phyloP scores from a whole-genome alignment of 2,329 filamentous ascomycete genomes.

The Apiospora hydei region DNA sequence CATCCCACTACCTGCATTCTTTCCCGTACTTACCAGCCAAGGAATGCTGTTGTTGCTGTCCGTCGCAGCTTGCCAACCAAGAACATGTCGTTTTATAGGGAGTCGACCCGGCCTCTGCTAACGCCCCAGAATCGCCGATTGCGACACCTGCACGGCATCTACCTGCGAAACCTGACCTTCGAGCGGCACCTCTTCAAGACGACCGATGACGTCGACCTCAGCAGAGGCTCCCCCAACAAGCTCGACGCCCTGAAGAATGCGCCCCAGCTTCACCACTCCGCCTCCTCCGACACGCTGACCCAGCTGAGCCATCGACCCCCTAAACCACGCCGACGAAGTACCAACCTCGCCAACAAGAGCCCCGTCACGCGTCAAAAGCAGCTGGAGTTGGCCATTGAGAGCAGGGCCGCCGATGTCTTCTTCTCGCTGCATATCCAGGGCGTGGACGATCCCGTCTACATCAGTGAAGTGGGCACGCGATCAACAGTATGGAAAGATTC shows the following conservation, averaged over 20 bases:
- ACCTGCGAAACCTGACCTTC: constrained; percentile 84
- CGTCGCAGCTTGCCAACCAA: background rate
- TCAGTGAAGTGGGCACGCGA: constrained; percentile 81
- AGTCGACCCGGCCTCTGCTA: constrained; percentile 41
- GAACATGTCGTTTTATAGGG: constrained; percentile 27
- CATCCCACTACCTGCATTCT: background rate
- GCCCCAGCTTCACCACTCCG: constrained; percentile 60
- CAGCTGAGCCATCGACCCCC: constrained; percentile 48
- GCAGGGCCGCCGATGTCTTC: constrained; percentile 84
- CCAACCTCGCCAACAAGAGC: constrained; percentile 54
- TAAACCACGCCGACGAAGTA: constrained; percentile 55
- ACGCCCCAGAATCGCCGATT: constrained; percentile 83
- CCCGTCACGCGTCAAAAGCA: constrained; percentile 71
- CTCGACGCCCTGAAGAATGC: constrained; percentile 56
- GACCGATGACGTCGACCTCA: constrained; percentile 80
- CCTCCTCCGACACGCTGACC: constrained; percentile 61
- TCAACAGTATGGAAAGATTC: constrained; percentile 64
- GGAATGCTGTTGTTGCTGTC: background rate
- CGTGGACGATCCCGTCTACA: constrained; percentile 79
- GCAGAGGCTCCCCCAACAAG: constrained; percentile 75
- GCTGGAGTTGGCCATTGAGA: constrained; percentile 75
- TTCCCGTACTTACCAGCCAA: background rate
- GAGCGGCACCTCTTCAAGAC: constrained; percentile 63
- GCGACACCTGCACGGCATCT: constrained; percentile 86
- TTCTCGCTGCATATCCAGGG: constrained; percentile 80